phyloP scores from a whole-genome alignment of 169 alveolate genomes.

The Theileria sp. region DNA sequence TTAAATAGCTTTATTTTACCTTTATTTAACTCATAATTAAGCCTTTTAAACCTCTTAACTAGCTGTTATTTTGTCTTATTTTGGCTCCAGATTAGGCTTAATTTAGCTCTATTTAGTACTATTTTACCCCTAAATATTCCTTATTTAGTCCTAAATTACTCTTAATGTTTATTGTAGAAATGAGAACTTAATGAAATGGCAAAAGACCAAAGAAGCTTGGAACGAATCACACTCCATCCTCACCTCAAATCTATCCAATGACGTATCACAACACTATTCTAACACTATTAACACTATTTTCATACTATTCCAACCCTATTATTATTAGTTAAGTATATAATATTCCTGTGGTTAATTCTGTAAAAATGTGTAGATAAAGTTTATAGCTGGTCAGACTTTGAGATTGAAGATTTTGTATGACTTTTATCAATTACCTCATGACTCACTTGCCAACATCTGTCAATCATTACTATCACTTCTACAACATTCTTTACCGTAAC shows the following conservation, averaged over 20 bases:
- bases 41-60: no score
- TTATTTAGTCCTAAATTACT: no score
- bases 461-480: slow-evolving; percentile 36
- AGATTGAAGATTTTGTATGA: slow-evolving; percentile 54
- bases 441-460: slow-evolving; percentile 31
- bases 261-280: no score
- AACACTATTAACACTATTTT: no score
- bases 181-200: slow-evolving; percentile 53
- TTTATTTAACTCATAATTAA: no score
- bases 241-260: slow-evolving; percentile 20
- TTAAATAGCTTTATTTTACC: no score
- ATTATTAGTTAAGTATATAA: no score
- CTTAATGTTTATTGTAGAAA: slow-evolving; percentile 20
- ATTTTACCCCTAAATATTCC: not conserved
- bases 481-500: not conserved
- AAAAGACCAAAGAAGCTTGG: slow-evolving; percentile 62
- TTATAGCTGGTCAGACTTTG: slow-evolving; percentile 65
- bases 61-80: no score
- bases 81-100: no score
- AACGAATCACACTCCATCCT: slow-evolving; percentile 48
- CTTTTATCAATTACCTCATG: slow-evolving; percentile 52
- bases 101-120: no score
- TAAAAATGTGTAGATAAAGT: slow-evolving; percentile 60
- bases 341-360: no score
- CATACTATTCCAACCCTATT: no score